These are phyloP conservation scores for Phlebiopsis flavidoalba DNA, from an alignment of 768 basidiomycete genomes.

Conservation along the genomic window DNA sequence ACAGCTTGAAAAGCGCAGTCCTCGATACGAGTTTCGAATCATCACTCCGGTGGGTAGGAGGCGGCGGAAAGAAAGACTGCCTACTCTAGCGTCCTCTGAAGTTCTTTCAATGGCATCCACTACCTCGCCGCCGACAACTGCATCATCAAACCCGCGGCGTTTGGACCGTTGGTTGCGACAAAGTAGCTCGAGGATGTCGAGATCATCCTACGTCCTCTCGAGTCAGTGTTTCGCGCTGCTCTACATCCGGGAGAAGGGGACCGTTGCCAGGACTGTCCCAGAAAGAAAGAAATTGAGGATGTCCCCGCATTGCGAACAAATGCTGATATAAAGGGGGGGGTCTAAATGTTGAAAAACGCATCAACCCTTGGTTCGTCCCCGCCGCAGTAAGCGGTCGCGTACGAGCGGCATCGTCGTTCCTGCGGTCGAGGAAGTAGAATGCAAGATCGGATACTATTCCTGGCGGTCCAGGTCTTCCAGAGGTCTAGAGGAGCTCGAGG, in stretches of 20 bases:
- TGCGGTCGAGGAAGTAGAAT: neutral
- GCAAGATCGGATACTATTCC: neutral
- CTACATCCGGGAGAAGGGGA: too few relatives aligned
- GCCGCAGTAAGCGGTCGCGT: neutral
- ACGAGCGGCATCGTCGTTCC: neutral
- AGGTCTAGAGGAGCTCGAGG: neutral
- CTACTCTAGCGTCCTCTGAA: neutral
- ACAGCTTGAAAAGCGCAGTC: neutral
- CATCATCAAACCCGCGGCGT: neutral
- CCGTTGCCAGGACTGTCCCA: neutral
- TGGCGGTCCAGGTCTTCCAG: neutral
- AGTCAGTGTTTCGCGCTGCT: neutral
- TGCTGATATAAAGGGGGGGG: neutral
- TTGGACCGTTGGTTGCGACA: neutral
- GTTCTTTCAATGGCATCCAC: neutral
- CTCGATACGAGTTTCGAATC: neutral
- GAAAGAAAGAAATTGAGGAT: neutral
- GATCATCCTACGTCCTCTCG: neutral
- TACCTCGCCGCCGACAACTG: neutral
- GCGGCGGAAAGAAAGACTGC: neutral
- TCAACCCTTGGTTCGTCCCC: neutral
- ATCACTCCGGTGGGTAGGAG: neutral
- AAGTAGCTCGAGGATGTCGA: neutral
- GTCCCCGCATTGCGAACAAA: neutral
- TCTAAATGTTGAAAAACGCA: neutral